Evolutionary conservation across 768 basidiomycete species (phyloP).

Genomic region (Amanita pallidorosea): DNA sequence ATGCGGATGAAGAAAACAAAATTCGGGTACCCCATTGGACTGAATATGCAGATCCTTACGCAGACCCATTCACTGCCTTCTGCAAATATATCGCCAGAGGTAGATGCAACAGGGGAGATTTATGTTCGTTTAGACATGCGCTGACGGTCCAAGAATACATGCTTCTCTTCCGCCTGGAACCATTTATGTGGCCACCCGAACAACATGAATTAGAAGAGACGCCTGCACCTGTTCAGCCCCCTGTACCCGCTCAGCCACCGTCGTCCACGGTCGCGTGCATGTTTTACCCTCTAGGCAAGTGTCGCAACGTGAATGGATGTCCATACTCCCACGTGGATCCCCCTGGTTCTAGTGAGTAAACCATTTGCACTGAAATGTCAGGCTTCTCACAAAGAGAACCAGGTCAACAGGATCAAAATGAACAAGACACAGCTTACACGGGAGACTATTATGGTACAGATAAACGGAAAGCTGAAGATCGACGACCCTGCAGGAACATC

Average conservation of each 20-base stretch:
- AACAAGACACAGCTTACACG: background rate
- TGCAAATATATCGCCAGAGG: slow-evolving; percentile 30
- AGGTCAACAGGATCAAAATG: background rate
- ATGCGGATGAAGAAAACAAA: slow-evolving; percentile 12
- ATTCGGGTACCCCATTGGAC: slow-evolving; percentile 25
- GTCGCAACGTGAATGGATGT: slow-evolving; percentile 26
- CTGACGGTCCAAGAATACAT: slow-evolving; percentile 27
- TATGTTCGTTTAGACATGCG: slow-evolving; percentile 29
- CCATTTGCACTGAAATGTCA: background rate
- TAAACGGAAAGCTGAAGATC: background rate
- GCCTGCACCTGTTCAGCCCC: background rate
- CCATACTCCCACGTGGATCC: slow-evolving; percentile 22
- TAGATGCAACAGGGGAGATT: slow-evolving; percentile 19
- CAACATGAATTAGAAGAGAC: background rate
- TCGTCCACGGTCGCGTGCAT: slow-evolving; percentile 15
- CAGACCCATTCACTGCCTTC: slow-evolving; percentile 21
- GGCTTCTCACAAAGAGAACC: background rate
- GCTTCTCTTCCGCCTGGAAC: slow-evolving; percentile 27
- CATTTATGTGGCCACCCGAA: slow-evolving; percentile 15
- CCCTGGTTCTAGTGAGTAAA: slow-evolving; percentile 3
- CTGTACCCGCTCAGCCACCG: slow-evolving; percentile 2
- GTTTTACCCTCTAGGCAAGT: slow-evolving; percentile 26
- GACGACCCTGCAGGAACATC: slow-evolving; percentile 14
- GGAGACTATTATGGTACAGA: background rate
- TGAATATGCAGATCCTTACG: slow-evolving; percentile 30